These are phyloP conservation scores for Castanea sativa DNA, from an alignment of 306 rosid species.

Conservation along the genomic window DNA sequence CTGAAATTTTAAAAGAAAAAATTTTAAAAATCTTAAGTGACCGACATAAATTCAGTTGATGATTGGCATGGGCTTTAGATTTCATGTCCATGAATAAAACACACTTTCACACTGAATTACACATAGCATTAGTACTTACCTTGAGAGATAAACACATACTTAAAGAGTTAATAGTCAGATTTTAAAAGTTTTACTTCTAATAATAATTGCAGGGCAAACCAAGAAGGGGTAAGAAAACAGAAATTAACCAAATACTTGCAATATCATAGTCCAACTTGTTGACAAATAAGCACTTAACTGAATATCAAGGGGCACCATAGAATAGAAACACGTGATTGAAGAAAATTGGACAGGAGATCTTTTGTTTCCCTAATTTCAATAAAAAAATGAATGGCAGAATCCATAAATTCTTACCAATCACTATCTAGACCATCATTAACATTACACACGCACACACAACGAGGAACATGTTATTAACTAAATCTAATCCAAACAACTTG, in stretches of 20 bases:
- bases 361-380: not conserved
- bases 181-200: not conserved
- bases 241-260: not conserved
- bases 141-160: not conserved
- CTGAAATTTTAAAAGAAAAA: not conserved
- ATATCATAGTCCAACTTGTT: not conserved
- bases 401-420: not conserved
- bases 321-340: not conserved
- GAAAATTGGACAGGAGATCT: not conserved
- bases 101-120: not conserved
- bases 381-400: not conserved
- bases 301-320: not conserved
- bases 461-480: not conserved
- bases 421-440: not conserved
- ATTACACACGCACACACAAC: not conserved
- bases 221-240: not conserved
- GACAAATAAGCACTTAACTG: not conserved
- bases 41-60: constrained; percentile 1
- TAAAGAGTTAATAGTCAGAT: not conserved
- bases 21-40: not conserved
- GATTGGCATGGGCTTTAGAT: not conserved
- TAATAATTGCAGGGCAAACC: not conserved
- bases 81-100: not conserved
- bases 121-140: not conserved
- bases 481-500: not conserved